A percentile compares a stretch with the other conserved stretches of the same genome.
phyloP scores from a whole-genome alignment of 495 filamentous ascomycete genomes.

The Chaetomium cochliodes region DNA sequence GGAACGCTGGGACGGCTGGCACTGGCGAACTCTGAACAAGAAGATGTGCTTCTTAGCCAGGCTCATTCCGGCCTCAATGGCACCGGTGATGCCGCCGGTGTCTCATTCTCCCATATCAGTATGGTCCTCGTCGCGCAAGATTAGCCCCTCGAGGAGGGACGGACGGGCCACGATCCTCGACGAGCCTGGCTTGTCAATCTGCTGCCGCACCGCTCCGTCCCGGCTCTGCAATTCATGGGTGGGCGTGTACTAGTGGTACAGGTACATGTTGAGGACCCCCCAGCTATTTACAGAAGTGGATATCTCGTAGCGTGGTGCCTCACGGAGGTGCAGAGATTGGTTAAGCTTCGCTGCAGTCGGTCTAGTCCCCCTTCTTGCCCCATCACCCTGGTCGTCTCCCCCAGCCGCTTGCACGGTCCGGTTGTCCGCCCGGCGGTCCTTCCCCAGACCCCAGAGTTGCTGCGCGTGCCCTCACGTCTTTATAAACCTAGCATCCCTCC shows the following conservation, averaged over 20 bases:
- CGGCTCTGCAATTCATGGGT: constrained; percentile 13
- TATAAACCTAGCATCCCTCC: constrained; percentile 26
- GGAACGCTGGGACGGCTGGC: neutral
- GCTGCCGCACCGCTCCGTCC: constrained; percentile 29
- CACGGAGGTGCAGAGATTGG: constrained; percentile 24
- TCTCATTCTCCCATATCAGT: neutral
- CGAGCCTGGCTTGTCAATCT: constrained; percentile 31
- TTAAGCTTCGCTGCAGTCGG: constrained; percentile 29
- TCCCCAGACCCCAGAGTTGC: constrained; percentile 21
- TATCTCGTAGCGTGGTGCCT: constrained; percentile 14
- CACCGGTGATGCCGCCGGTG: constrained; percentile 3
- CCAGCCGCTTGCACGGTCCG: constrained; percentile 32
- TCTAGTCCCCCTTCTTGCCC: constrained; percentile 14
- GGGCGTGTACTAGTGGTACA: constrained; percentile 10
- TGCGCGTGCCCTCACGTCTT: constrained; percentile 17
- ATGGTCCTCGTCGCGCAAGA: constrained; percentile 16
- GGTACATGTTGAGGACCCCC: constrained; percentile 11
- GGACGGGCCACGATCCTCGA: constrained; percentile 19
- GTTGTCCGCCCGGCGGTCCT: constrained; percentile 26
- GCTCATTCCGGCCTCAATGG: neutral
- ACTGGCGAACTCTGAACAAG: no score
- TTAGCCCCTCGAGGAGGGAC: constrained; percentile 28
- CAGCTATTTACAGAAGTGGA: constrained; percentile 34
- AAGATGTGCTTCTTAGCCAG: neutral
- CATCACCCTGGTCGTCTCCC: constrained; percentile 8